These are phyloP conservation scores for Jamesozyma rosinii DNA, from an alignment of 805 yeast genomes.

Conservation along the genomic window DNA sequence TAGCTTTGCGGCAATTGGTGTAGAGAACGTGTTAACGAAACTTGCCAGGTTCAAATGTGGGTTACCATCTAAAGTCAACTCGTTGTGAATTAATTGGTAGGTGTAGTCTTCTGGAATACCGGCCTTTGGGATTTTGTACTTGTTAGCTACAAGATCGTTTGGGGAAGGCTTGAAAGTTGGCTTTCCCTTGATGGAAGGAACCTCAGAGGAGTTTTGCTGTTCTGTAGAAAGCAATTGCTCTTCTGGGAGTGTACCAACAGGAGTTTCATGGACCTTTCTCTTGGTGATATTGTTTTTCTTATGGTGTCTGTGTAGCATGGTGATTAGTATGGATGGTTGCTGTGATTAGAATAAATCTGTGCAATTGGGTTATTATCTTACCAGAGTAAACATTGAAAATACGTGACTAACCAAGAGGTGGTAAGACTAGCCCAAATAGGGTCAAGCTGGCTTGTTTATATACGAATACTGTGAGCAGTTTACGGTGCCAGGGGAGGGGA, in stretches of 20 bases:
- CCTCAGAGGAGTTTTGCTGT: slow-evolving; percentile 6
- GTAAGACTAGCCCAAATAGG: no score
- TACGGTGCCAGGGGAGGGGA: no score
- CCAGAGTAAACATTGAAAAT: no score
- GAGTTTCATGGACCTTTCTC: slow-evolving; percentile 1
- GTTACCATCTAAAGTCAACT: slow-evolving; percentile 71
- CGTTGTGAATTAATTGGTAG: slow-evolving; percentile 59
- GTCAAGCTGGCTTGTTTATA: no score
- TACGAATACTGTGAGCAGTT: no score
- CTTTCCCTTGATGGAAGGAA: neutral
- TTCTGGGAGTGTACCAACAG: slow-evolving; percentile 7
- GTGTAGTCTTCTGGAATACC: slow-evolving; percentile 48
- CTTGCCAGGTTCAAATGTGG: slow-evolving; percentile 81
- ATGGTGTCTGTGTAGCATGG: slow-evolving; percentile 13
- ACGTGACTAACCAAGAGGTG: no score
- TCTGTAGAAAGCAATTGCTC: slow-evolving; percentile 12
- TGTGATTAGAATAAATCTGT: no score
- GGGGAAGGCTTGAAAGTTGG: neutral
- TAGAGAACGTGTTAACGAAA: slow-evolving; percentile 70
- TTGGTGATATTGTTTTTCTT: slow-evolving; percentile 6
- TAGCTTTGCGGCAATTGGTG: slow-evolving; percentile 44
- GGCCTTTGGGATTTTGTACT: slow-evolving; percentile 49
- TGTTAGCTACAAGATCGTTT: slow-evolving; percentile 25
- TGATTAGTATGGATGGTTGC: no score
- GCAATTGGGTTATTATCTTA: no score